Base-by-base conservation (phyloP, 2,329 filamentous ascomycete species). In the Colletotrichum tanaceti region DNA sequence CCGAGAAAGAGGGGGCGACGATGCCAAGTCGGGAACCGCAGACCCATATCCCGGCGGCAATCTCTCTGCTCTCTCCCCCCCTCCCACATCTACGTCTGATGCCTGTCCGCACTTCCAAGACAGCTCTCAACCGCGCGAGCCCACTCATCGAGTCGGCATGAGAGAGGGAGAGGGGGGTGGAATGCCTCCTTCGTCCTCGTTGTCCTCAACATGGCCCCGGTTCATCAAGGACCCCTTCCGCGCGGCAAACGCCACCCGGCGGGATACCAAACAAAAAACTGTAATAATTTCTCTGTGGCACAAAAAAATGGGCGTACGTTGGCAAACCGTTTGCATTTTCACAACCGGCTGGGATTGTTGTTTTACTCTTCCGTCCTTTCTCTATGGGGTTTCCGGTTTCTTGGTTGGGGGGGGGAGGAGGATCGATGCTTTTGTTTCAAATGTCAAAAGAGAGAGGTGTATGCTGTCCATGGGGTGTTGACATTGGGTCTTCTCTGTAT, bases 221-320 rank as follows among this genome's bases (percentile, higher is more conserved):
- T 18, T 18, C 13, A 35, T 28, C 49, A 52, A 18, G 7, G 46
- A 20, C 9, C 7, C 22, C 28, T 28, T 7, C 41, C 39, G 43
- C 11, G 32, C n/a, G n/a, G 39, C 54, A 35, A 52, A 49, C 54
- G 60, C 32, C 28, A 9, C 5, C 28, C 28, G 7, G 28, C 49
- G 10, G 4, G 35, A 32, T n/a, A 18, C 24, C 47, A 28, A 7
- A 16, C 47, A 4, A 28, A 49, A 55, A 65, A 55, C 47, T 68
- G 65, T 68, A 68, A 68, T 65, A 65, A 67, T 62, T 24, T 28
- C 49, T 32, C n/a, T 57, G 64, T 66, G 65, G 60, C 35, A 65
- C 61, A 35, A 64, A 65, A 59, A 54, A 57, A 47, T 50, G 35
- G 65, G 65, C 62, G 62, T 50, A 50, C 24, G 38, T 50, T 38